Evolutionary conservation across 2,329 filamentous ascomycete genomes (phyloP).

Genomic region (Fusarium phyllophilum): DNA sequence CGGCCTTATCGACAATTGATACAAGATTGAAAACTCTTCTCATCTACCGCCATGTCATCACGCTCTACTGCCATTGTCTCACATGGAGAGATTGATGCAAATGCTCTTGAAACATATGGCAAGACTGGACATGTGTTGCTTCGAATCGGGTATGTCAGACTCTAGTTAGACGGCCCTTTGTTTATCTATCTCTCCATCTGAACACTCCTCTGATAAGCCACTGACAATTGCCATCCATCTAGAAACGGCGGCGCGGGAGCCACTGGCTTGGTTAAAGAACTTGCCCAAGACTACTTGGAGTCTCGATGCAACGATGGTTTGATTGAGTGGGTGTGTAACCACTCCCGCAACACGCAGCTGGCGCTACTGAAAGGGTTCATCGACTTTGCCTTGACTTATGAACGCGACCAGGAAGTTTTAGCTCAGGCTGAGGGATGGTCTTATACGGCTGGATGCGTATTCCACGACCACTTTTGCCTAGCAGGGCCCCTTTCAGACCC

Average conservation of each 20-base stretch:
- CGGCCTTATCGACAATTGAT: too few species aligned
- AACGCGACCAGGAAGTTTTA: neutral
- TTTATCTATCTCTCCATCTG: neutral
- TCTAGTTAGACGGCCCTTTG: neutral
- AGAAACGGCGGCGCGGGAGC: neutral
- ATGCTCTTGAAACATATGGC: neutral
- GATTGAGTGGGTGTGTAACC: neutral
- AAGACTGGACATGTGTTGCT: neutral
- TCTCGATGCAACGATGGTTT: neutral
- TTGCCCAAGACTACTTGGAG: neutral
- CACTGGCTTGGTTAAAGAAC: neutral
- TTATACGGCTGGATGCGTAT: neutral
- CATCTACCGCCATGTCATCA: neutral
- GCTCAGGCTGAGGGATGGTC: neutral
- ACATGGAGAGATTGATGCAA: neutral
- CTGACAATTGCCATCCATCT: neutral
- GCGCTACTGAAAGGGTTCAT: neutral
- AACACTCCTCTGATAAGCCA: neutral
- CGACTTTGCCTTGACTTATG: neutral
- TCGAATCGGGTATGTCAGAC: neutral
- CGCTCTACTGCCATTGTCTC: neutral
- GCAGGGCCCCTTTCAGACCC: neutral
- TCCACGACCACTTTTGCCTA: neutral
- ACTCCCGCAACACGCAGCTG: neutral
- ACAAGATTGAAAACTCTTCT: too few species aligned